Base-by-base conservation (phyloP, 2,329 filamentous ascomycete genomes). In the Furcasterigmium furcatum region DNA sequence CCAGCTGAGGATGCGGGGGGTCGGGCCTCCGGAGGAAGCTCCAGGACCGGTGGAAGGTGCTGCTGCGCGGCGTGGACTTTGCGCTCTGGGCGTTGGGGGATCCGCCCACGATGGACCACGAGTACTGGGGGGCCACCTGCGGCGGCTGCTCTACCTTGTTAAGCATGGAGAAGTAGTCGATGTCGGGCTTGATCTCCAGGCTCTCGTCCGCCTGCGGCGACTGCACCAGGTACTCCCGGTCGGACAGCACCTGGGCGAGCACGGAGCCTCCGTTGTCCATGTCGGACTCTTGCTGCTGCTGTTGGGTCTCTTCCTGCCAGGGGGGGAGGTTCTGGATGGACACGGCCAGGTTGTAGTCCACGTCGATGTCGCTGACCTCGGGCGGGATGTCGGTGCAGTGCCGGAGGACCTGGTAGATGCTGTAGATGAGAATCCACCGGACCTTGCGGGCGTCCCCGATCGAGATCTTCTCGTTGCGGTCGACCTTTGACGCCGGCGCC, bases 381-480 rank as follows among this genome's bases (percentile, higher is more conserved):
- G 68, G 59, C 0, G 88, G 84, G 1, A 78, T 70, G 27, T 76
- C 68, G 1, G 80, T 84, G 30, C 82, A 82, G 44, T 79, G 80
- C 9, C 78, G 74, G 2, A 94, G 73, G n/a, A 82, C 84, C 59
- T 94, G 88, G 46, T 89, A 76, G 4, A 82, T 76, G 16, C 82
- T 77, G 56, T 92, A 92, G 7, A 92, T 76, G 29, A 91, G 60
- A 24, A 91, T 79, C 88, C 88, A 94, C 32, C 88, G 76, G 14
- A 91, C 78, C 62, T 90, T 91, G 34, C 88, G 80, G 2, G 81
- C 86, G 51, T 92, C 88, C 9, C 76, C 70, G 10, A 81, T 66
- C 0, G 78, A 76, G 1, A 85, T 59, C 56, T 79, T 82, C 29
- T 82, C 78, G 6, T 61, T 48, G 46, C 79, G 80, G 47, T 85